Base-by-base conservation (phyloP, 192 early-diverging fungal genomes). In the Chytriomyces sp. region DNA sequence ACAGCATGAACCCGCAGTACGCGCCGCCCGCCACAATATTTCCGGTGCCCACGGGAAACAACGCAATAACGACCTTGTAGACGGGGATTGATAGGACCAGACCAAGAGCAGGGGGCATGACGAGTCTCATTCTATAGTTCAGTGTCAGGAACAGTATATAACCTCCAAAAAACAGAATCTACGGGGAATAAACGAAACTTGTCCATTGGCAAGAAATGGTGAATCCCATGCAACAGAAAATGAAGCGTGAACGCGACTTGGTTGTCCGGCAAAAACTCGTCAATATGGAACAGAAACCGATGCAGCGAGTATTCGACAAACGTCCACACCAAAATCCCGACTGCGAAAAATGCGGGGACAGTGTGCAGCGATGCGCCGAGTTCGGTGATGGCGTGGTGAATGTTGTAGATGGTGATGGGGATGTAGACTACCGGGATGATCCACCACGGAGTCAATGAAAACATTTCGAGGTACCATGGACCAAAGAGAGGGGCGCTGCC, bases 121-220 rank as follows among this genome's bases (percentile, higher is more conserved):
- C 97, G n/a, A 98, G 90, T 9, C 97, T 91, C 84, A 96, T 77
- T 80, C 92, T 93, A 84, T 64, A 24, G n/a, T 35, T 53, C 5
- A 57, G 35, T n/a, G 20, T n/a, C 10, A 23, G 63, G 59, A 28
- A 44, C 45, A 16, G 59, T 20, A 2, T 2, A 35, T 35, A 35
- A 35, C 35, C 35, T 35, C 24, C 45, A 50, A 59, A 59, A 50
- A 64, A 28, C 13, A 46, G 28, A 48, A 23, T 35, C 1, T 35
- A 35, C 35, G 35, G 35, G 35, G 35, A 35, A 35, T 64, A 13
- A 11, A 11, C 64, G 81, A 76, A 85, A 93, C 89, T 86, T 92
- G 79, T 98, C 95, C 95, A 97, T 97, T 9, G 97, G 97, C 43
- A 98, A 81, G 82, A 92, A 97, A 80, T 98, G 95, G 82, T 98